Base-by-base conservation (phyloP, 352 stramenopile species). In the Globisporangium perplexum region DNA sequence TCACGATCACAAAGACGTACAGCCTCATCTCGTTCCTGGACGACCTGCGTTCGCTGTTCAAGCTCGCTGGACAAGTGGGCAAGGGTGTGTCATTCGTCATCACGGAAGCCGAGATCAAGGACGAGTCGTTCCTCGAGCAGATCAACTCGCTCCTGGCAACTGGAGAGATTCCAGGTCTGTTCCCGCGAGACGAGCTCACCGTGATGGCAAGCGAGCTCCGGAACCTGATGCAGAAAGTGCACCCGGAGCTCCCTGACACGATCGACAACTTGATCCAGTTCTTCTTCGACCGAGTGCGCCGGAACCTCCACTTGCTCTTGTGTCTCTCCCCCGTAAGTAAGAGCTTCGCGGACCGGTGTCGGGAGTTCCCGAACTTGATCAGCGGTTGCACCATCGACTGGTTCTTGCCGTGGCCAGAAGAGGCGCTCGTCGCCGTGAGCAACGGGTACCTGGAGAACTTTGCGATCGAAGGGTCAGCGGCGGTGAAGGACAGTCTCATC, bases 81-180 rank as follows among this genome's bases (percentile, higher is more conserved):
- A 91, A 94, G 38, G 71, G 72, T 8, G 74, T 92, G 1, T 79
- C 88, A 10, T 96, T 96, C 59, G 24, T 96, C 14, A 75, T 96
- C 24, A 96, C 88, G 0, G 89, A 97, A 53, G 71, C 74, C 1
- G 86, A 97, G 56, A 88, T 97, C 61, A 96, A 96, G 60, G 80
- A 96, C 38, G 88, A 97, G 28, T 71, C 67, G 1, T 97, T 97
- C 59, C 54, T 97, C 1, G 90, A 97, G 44, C 70, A 90, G 33
- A 83, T 97, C 36, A 97, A 97, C 55, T 73, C 72, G 52, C 68
- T 97, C 8, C 62, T 97, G 7, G 85, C 83, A 5, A 93, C 81
- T 2, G 87, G 90, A 2, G 88, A 97, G 50, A 66, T 97, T 4
- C 69, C 86, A 3, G 85, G 85, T 8, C 58, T 97, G 4, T 97